phyloP scores from a whole-genome alignment of 2,329 filamentous ascomycete genomes.

The Emmonsiellopsis sp. region DNA sequence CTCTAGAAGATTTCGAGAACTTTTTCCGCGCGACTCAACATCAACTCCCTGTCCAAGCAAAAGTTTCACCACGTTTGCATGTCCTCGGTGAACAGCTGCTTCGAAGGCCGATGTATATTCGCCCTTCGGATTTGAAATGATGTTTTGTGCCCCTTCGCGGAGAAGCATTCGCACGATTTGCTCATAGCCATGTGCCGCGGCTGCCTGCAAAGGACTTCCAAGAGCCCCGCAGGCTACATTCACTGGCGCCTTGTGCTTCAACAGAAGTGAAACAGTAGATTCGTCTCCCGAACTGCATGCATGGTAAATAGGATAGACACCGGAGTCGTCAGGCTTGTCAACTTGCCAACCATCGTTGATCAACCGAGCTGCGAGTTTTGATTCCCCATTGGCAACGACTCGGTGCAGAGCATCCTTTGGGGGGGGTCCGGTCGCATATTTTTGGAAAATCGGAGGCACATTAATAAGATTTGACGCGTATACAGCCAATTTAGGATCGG shows the following conservation, averaged over 20 bases:
- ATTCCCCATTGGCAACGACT: background rate
- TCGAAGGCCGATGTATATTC: background rate
- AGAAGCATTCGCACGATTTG: conserved; percentile 2
- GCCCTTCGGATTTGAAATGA: background rate
- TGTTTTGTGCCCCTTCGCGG: background rate
- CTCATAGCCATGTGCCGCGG: background rate
- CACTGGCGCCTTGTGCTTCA: background rate
- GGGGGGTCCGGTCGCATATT: background rate
- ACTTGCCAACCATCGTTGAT: background rate
- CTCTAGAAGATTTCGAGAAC: background rate
- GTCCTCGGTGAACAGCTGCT: background rate
- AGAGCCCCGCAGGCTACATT: background rate
- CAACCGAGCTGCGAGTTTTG: background rate
- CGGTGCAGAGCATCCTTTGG: background rate
- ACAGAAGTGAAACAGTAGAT: background rate
- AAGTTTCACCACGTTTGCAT: background rate
- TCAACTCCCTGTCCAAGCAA: background rate
- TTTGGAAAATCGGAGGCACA: background rate
- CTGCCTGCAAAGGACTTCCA: conserved; percentile 1
- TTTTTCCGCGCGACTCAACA: background rate
- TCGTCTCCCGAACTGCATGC: background rate
- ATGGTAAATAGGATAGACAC: background rate
- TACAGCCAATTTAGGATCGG: background rate
- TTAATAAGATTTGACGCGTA: background rate
- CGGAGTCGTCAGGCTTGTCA: background rate